phyloP scores from a whole-genome alignment of 1,284 basidiomycete species.

The Cryptococcus wingfieldii region DNA sequence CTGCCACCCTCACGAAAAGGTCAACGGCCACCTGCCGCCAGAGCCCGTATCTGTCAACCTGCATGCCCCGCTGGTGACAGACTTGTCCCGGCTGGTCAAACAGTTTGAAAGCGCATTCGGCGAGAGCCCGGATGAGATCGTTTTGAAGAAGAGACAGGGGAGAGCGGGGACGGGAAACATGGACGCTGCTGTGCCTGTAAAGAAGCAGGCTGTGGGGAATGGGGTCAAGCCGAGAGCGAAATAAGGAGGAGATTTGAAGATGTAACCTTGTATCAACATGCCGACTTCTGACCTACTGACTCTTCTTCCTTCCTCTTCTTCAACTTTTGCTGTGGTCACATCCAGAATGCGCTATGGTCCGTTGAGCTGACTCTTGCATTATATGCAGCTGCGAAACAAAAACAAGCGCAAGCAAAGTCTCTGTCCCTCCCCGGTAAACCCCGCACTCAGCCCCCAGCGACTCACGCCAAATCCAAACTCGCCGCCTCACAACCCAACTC shows the following conservation, averaged over 20 bases:
- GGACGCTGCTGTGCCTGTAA: slow-evolving; percentile 9
- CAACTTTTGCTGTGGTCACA: background rate
- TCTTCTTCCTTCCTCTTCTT: background rate
- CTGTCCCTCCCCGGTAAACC: slow-evolving; percentile 41
- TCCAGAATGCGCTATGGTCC: background rate
- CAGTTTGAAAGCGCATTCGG: slow-evolving; percentile 37
- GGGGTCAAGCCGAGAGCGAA: slow-evolving; percentile 10
- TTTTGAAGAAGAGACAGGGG: slow-evolving; percentile 51
- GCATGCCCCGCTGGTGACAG: slow-evolving; percentile 30
- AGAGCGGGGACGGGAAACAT: slow-evolving; percentile 43
- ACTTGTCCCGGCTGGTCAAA: slow-evolving; percentile 22
- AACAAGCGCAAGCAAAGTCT: slow-evolving; percentile 21
- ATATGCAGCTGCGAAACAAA: slow-evolving; percentile 28
- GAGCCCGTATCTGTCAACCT: slow-evolving; percentile 21
- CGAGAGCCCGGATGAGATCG: slow-evolving; percentile 55
- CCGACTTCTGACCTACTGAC: background rate
- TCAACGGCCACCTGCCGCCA: background rate
- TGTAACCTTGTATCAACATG: background rate
- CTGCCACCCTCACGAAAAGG: background rate
- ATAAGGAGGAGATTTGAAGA: background rate
- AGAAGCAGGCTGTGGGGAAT: slow-evolving; percentile 13
- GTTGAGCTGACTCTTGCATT: slow-evolving; percentile 13
- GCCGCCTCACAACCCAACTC: slow-evolving; percentile 21
- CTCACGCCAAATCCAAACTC: slow-evolving; percentile 11
- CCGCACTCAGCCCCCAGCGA: slow-evolving; percentile 11